Conservation (phyloP, 495 filamentous ascomycete genomes). For the Mycothermus thermophilus region DNA sequence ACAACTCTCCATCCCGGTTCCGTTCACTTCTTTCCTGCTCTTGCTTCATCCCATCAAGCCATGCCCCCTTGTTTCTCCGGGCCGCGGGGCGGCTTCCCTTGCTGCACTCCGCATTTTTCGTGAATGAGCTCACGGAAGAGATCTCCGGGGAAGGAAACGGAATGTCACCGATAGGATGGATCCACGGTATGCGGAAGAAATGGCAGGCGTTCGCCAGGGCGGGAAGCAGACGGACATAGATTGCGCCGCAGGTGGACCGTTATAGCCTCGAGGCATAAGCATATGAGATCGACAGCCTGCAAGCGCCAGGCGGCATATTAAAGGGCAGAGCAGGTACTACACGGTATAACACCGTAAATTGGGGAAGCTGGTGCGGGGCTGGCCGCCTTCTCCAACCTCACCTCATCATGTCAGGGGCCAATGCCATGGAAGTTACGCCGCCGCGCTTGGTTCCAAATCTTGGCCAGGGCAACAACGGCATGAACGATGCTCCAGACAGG, state of each 20-base stretch:
- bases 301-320: constrained; percentile 13
- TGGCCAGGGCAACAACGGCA: no score
- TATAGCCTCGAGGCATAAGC: constrained; percentile 14
- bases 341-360: constrained; percentile 13
- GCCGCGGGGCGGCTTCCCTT: no score
- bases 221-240: constrained; percentile 11
- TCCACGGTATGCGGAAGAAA: constrained; percentile 17
- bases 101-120: constrained; percentile 14
- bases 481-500: no score
- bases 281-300: constrained; percentile 17
- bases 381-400: constrained; percentile 8
- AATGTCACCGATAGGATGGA: constrained; percentile 22
- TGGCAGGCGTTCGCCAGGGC: constrained; percentile 6
- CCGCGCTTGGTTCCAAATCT: constrained; percentile 1
- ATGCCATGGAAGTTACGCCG: neutral
- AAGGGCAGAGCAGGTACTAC: constrained; percentile 5
- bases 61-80: no score
- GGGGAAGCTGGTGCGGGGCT: constrained; percentile 10
- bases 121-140: constrained; percentile 13
- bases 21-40: no score
- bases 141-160: constrained; percentile 14
- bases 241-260: constrained; percentile 15
- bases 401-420: neutral
- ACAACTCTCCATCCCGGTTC: neutral
- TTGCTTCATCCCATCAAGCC: no score